These are phyloP conservation scores for Microstegium vimineum DNA, from an alignment of 176 grass and related monocot species.

Conservation along the genomic window DNA sequence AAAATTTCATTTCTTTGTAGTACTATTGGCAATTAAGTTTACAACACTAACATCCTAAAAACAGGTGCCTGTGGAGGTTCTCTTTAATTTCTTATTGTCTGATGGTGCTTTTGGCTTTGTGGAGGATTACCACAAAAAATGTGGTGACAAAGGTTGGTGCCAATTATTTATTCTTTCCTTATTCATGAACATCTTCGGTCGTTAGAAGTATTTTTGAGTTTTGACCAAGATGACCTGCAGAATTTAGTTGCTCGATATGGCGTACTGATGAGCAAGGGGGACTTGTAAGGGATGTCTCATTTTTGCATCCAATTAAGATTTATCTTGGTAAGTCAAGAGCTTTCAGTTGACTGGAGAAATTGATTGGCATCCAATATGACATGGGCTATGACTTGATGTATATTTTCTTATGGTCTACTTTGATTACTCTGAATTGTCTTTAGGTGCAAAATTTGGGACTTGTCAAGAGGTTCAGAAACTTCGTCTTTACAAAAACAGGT, in stretches of 20 bases:
- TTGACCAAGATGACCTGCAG: constrained; percentile 47
- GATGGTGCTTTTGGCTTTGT: constrained; percentile 66
- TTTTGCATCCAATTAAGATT: constrained; percentile 96
- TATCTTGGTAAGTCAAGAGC: constrained; percentile 73
- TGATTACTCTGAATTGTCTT: constrained; percentile 39
- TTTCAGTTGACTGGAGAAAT: constrained; percentile 8
- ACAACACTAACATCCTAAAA: constrained; percentile 24
- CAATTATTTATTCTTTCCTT: background rate
- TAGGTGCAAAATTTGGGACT: constrained; percentile 86
- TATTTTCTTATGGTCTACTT: constrained; percentile 29
- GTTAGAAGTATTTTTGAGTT: constrained; percentile 18
- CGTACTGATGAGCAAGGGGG: constrained; percentile 51
- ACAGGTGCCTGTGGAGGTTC: constrained; percentile 69
- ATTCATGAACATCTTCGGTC: background rate
- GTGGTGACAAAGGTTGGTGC: constrained; percentile 75
- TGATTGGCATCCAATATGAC: background rate
- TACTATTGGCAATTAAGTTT: constrained; percentile 14
- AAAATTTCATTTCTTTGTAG: constrained; percentile 25
- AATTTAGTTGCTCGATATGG: constrained; percentile 78
- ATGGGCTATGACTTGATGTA: constrained; percentile 22
- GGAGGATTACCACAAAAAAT: constrained; percentile 83
- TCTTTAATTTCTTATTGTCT: constrained; percentile 73
- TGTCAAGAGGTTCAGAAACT: constrained; percentile 87
- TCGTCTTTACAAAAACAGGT: constrained; percentile 78
- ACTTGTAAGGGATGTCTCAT: constrained; percentile 71